Evolutionary conservation across 148 eudicot species (phyloP).

Genomic region (Rheum nobile): DNA sequence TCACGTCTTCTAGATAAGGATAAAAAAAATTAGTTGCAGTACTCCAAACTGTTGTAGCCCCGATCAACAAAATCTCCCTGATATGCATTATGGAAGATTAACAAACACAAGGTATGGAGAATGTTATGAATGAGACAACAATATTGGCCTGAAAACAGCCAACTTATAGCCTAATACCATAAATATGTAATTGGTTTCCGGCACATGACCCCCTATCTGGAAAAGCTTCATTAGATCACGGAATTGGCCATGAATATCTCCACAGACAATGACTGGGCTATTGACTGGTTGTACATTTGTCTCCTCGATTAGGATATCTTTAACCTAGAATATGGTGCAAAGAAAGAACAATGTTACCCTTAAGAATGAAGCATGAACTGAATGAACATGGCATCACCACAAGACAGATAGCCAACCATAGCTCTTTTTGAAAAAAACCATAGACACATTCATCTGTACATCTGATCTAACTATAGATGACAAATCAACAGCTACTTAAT

Average conservation of each 20-base stretch:
- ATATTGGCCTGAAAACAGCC: background rate
- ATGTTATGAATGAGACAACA: background rate
- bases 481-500: background rate
- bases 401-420: background rate
- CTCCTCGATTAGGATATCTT: slow-evolving; percentile 94
- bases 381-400: background rate
- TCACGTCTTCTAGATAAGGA: background rate
- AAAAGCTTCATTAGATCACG: slow-evolving; percentile 98
- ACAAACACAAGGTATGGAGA: slow-evolving; percentile 4
- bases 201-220: slow-evolving; percentile 98
- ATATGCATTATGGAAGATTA: slow-evolving; percentile 14
- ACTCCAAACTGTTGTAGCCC: slow-evolving; percentile 90
- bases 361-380: background rate
- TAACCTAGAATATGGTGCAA: slow-evolving; percentile 37
- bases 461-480: background rate
- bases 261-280: slow-evolving; percentile 99
- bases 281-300: slow-evolving; percentile 97
- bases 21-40: background rate
- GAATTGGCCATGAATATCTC: slow-evolving; percentile 97
- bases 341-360: background rate
- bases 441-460: background rate
- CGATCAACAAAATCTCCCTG: slow-evolving; percentile 99
- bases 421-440: background rate
- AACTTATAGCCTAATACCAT: slow-evolving; percentile 68
- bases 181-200: slow-evolving; percentile 95